Base-by-base conservation (phyloP, 129 eudicot genomes). In the Lactuca sativa region DNA sequence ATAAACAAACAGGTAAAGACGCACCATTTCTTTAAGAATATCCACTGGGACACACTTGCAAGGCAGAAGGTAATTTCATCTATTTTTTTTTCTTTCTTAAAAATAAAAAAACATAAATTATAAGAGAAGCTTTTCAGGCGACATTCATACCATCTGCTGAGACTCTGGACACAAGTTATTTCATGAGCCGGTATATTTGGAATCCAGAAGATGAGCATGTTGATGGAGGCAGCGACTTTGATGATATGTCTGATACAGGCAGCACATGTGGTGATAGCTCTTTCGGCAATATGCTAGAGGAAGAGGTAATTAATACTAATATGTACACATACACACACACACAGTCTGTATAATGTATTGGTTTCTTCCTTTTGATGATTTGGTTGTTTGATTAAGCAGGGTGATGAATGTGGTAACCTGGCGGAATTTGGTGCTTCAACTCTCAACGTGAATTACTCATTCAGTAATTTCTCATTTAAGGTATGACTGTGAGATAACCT, bases 401-500 rank as follows among this genome's bases (percentile, higher is more conserved):
- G 85, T 15, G 99, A 93, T 76, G 99, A 90, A 74, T 93, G 95
- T 69, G 92, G 99, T 10, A 77, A 86, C 67, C 79, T 93, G 54
- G 86, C 93, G 21, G 99, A 93, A 9, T 93, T 93, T 49, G 80
- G 88, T 65, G 67, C 82, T 54, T 86, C 89, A n/a, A 33, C 78
- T 72, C 86, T 80, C 37, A 71, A 81, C 12, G 80, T 76, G 80
- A 83, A 81, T 70, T 93, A 90, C 79, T 90, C 99, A 8, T 93
- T 93, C 87, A 93, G 99, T 69, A 93, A 90, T 83, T 93, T 93
- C 80, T 93, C 97, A n/a, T 93, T 85, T 63, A 93, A 93, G 99
- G 99, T 47, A 47, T 12, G 3, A n/a, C n/a, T n/a, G n/a, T n/a
- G n/a, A n/a, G n/a, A 25, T 25, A 25, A 25, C 30, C 85, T 62